A percentile compares a stretch with the other conserved stretches of the same genome.
phyloP scores from a whole-genome alignment of 2,329 filamentous ascomycete species.

The Aureobasidium sp. region DNA sequence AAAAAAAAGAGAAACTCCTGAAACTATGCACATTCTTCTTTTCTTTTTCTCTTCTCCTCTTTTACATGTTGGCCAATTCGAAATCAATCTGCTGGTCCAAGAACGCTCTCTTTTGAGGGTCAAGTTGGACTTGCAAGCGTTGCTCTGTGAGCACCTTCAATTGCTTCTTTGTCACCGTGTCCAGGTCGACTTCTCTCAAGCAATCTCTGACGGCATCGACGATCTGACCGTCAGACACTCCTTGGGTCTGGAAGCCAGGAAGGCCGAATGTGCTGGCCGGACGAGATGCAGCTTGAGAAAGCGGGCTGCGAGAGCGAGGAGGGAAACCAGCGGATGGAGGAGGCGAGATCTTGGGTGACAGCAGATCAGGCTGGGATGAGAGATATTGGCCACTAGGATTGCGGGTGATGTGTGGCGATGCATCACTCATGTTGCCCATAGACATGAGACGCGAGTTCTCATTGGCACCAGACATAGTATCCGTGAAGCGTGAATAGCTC shows the following conservation, averaged over 20 bases:
- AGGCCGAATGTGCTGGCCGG: slow-evolving; percentile 16
- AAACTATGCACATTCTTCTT: background rate
- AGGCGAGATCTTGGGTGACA: slow-evolving; percentile 32
- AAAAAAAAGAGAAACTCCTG: background rate
- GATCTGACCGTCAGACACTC: slow-evolving; percentile 73
- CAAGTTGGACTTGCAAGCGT: slow-evolving; percentile 79
- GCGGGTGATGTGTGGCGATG: slow-evolving; percentile 47
- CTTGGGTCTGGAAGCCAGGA: slow-evolving; percentile 54
- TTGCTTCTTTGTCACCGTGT: slow-evolving; percentile 98
- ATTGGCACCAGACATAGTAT: slow-evolving; percentile 35
- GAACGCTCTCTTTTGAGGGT: slow-evolving; percentile 78
- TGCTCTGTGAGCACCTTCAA: slow-evolving; percentile 79
- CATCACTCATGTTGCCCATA: slow-evolving; percentile 30
- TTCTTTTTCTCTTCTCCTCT: background rate
- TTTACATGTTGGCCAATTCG: slow-evolving; percentile 86
- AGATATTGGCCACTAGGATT: slow-evolving; percentile 31
- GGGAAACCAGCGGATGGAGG: slow-evolving; percentile 20
- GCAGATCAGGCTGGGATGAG: slow-evolving; percentile 29
- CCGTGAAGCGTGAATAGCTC: slow-evolving; percentile 41
- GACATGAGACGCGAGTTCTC: slow-evolving; percentile 50
- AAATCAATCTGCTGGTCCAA: slow-evolving; percentile 89
- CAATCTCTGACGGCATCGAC: slow-evolving; percentile 77
- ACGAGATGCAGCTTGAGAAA: slow-evolving; percentile 14
- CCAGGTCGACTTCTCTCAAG: slow-evolving; percentile 80
- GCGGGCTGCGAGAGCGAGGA: slow-evolving; percentile 23